phyloP scores from a whole-genome alignment of 2,329 filamentous ascomycete genomes.

The Ascocoryne sarcoides region DNA sequence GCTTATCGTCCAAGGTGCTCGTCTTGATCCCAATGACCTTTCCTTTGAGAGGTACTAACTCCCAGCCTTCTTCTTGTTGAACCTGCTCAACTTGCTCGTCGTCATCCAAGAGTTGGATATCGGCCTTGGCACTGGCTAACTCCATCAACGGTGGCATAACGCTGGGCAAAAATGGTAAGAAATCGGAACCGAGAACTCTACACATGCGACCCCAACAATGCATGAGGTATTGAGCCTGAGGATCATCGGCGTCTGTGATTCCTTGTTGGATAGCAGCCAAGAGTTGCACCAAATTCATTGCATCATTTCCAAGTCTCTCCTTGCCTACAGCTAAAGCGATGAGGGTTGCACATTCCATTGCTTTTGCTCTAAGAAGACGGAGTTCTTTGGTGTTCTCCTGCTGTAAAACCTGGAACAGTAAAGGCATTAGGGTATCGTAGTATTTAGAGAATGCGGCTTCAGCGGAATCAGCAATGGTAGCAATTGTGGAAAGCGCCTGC shows the following conservation, averaged over 20 bases:
- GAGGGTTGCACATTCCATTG: slow-evolving; percentile 96
- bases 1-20: slow-evolving; percentile 93
- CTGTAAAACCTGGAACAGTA: slow-evolving; percentile 81
- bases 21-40: slow-evolving; percentile 99
- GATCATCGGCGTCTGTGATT: slow-evolving; percentile 86
- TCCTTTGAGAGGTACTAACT: slow-evolving; percentile 90
- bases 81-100: slow-evolving; percentile 90
- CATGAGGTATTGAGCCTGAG: slow-evolving; percentile 91
- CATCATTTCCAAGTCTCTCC: slow-evolving; percentile 81
- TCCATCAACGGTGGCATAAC: slow-evolving; percentile 93
- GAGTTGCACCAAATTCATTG: slow-evolving; percentile 77
- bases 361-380: slow-evolving; percentile 83
- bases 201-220: slow-evolving; percentile 99
- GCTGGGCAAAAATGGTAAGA: slow-evolving; percentile 81
- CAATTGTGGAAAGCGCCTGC: slow-evolving; percentile 94
- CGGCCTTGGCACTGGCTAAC: slow-evolving; percentile 88
- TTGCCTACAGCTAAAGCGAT: slow-evolving; percentile 94
- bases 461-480: slow-evolving; percentile 96
- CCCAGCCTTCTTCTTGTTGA: slow-evolving; percentile 94
- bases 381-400: slow-evolving; percentile 92
- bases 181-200: slow-evolving; percentile 81
- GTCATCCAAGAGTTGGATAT: slow-evolving; percentile 92
- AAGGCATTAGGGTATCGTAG: slow-evolving; percentile 91
- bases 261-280: slow-evolving; percentile 78
- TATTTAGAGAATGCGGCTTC: slow-evolving; percentile 92